phyloP scores from a whole-genome alignment of 495 filamentous ascomycete species.

The Xylaria intraflava region DNA sequence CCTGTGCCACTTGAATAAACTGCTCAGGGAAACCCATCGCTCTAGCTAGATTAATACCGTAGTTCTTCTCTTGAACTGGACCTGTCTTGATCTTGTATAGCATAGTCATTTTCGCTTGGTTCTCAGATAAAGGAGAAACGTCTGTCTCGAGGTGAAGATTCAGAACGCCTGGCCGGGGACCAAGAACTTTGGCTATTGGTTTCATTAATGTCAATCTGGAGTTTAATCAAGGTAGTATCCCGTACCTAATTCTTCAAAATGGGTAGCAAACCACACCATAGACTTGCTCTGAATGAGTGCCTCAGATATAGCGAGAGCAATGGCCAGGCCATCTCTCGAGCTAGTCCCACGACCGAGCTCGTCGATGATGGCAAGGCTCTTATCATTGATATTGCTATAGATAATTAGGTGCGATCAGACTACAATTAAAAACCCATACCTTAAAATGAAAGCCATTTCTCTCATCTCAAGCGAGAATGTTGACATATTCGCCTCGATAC shows the following conservation, averaged over 20 bases:
- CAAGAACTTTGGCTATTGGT: conserved; percentile 57
- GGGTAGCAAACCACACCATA: conserved; percentile 86
- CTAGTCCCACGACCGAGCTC: conserved; percentile 92
- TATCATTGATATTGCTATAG: conserved; percentile 58
- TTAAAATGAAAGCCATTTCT: conserved; percentile 86
- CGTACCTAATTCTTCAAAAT: conserved; percentile 71
- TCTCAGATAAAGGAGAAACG: conserved; percentile 38
- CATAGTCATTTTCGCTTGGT: conserved; percentile 61
- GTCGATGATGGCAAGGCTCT: conserved; percentile 80
- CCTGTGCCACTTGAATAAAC: conserved; percentile 61
- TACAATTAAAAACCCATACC: conserved; percentile 39
- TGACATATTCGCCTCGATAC: conserved; percentile 83
- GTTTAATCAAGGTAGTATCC: background rate
- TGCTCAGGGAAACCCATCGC: conserved; percentile 63
- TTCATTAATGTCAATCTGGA: background rate
- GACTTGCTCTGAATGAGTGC: conserved; percentile 70
- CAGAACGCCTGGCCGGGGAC: conserved; percentile 65
- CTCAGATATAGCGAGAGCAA: conserved; percentile 85
- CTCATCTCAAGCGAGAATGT: conserved; percentile 94
- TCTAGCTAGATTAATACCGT: conserved; percentile 70
- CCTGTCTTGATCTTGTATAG: conserved; percentile 74
- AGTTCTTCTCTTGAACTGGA: conserved; percentile 62
- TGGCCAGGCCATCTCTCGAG: conserved; percentile 77
- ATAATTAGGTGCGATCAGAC: conserved; percentile 9
- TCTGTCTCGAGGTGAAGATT: conserved; percentile 77